phyloP scores from a whole-genome alignment of 2,329 filamentous ascomycete species.

The Paracorniculantispora psalliotae region DNA sequence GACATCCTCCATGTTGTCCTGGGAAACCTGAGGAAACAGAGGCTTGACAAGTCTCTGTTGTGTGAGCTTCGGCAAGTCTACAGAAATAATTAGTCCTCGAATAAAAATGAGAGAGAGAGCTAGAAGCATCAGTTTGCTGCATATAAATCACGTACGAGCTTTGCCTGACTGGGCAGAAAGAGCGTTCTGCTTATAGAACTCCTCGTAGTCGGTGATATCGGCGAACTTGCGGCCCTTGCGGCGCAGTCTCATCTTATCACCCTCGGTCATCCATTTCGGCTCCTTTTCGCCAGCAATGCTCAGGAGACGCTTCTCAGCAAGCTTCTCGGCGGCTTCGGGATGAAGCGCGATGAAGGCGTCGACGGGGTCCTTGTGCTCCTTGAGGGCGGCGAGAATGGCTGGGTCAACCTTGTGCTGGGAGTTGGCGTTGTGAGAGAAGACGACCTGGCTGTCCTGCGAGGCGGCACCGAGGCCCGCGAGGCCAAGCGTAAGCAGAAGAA shows the following conservation, averaged over 20 bases:
- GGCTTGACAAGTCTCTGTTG: conserved; percentile 53
- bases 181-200: conserved; percentile 35
- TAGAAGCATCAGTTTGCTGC: no score
- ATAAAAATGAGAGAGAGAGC: no score
- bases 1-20: conserved; percentile 59
- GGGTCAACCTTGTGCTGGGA: conserved; percentile 18
- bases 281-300: conserved; percentile 59
- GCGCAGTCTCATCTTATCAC: conserved; percentile 66
- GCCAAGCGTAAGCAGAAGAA: conserved; percentile 2
- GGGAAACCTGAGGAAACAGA: conserved; percentile 54
- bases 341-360: conserved; percentile 24
- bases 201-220: conserved; percentile 62
- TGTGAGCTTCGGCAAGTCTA: conserved; percentile 30
- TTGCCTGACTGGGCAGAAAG: conserved; percentile 22
- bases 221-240: conserved; percentile 65
- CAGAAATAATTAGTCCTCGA: no score
- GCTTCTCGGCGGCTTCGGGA: conserved; percentile 22
- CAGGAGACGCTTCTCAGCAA: conserved; percentile 49
- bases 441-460: conserved; percentile 14
- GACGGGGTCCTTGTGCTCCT: conserved; percentile 25
- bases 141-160: conserved; percentile 22
- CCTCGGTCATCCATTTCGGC: conserved; percentile 63
- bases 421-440: conserved; percentile 14
- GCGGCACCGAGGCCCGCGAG: conserved; percentile 10
- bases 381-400: conserved; percentile 21